Evolutionary conservation across 2,329 filamentous ascomycete species (phyloP), one percentile per base, ranked within the genome.

Genomic region (Ascochyta pisi): DNA sequence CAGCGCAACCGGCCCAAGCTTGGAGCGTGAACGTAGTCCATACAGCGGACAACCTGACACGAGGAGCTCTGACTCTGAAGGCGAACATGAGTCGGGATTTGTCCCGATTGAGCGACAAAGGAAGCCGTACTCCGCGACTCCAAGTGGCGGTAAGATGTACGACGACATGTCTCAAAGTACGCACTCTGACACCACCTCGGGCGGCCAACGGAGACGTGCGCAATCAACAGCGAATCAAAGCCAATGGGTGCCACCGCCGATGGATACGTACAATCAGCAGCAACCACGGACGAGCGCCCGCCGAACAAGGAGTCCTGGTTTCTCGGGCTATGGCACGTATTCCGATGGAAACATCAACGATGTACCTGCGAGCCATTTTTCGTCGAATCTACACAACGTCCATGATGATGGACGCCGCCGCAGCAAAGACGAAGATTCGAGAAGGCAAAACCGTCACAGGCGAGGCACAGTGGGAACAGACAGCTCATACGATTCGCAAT

Each of bases 91-190:
- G 1, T 70, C 76, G 1, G 72, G 79, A 0, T 68, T 78, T 0
- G 77, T 81, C 1, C 84, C 84, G 1, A 83, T 89, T 42, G 87
- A 90, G 66, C 83, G 87, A 6, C 84, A 89, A 64, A 79, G 87
- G 34, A 85, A 89, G 57, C 87, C 87, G 0, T 90, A 89, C 65
- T 78, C 76, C 24, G 83, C 82, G 1, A 82, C 83, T 23, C 84
- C 85, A 15, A 86, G 86, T 9, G 78, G 75, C 24, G 86, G 86
- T 7, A 89, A 86, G 68, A 70, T 78, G 3, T 83, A 86, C 56
- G 78, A 81, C 1, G 70, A 75, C 23, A 63, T 67, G 5, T 48
- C 61, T 58, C 33, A 66, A n/a, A 67, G 65, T 45, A 38, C 64
- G n/a, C 57, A 70, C 15, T 61, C 67, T 4, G 73, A 76, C 19